Conservation (phyloP, 2,329 filamentous ascomycete species). For the Trichophyton verrucosum region DNA sequence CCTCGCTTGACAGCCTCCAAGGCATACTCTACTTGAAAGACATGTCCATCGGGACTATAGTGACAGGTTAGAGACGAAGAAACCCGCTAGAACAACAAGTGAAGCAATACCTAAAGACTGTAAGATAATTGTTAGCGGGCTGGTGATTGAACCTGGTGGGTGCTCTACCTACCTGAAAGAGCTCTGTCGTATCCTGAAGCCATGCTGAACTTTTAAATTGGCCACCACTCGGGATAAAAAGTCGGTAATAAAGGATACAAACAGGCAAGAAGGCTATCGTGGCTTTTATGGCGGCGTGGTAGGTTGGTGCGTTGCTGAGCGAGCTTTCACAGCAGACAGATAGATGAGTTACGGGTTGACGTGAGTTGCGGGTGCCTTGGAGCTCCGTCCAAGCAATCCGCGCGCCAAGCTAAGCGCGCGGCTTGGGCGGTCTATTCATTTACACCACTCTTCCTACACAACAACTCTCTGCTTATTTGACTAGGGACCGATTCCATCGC, state of each 20-base stretch:
- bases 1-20: conserved; percentile 98
- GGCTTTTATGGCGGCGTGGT: not conserved
- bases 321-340: not conserved
- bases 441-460: no score
- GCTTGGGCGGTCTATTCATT: not conserved
- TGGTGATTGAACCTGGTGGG: conserved; percentile 28
- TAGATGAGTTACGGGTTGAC: conserved; percentile 3
- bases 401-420: conserved; percentile 4
- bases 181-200: conserved; percentile 98
- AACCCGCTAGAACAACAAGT: conserved; percentile 17
- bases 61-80: conserved; percentile 29
- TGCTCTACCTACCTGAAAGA: conserved; percentile 66
- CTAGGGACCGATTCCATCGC: no score
- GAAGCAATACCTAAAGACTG: conserved; percentile 65
- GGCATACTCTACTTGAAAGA: conserved; percentile 99
- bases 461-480: no score
- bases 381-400: conserved; percentile 10
- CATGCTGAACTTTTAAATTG: conserved; percentile 39
- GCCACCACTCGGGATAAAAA: not conserved
- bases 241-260: not conserved
- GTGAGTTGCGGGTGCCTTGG: conserved; percentile 13
- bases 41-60: conserved; percentile 87
- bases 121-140: conserved; percentile 16
- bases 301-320: not conserved
- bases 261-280: not conserved